Percentiles rank a stretch among this genome's conserved stretches.
Conservation (phyloP, 495 filamentous ascomycete species). For the Staphylotrichum tortipilum region DNA sequence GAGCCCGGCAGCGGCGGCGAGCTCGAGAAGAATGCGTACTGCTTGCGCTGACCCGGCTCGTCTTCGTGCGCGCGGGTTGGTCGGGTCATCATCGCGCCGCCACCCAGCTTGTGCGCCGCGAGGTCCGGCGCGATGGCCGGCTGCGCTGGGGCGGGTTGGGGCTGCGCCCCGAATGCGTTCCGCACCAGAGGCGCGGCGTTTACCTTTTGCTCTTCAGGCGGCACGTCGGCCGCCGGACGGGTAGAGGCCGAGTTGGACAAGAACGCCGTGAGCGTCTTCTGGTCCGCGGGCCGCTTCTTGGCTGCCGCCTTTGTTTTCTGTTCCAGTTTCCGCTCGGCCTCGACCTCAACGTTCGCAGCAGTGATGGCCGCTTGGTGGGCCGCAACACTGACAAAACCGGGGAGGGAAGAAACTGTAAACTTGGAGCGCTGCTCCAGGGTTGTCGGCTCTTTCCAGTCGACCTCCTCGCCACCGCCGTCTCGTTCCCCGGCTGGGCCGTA, state of each 20-base stretch:
- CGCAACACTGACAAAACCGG: conserved; percentile 37
- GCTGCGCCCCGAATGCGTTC: conserved; percentile 1
- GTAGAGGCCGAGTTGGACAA: conserved; percentile 13
- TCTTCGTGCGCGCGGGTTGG: conserved; percentile 10
- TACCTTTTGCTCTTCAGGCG: background rate
- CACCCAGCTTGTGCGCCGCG: conserved; percentile 30
- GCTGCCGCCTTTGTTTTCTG: conserved; percentile 19
- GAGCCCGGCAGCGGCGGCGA: conserved; percentile 29
- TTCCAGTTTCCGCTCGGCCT: conserved; percentile 11
- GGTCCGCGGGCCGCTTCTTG: conserved; percentile 29
- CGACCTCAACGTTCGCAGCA: conserved; percentile 20
- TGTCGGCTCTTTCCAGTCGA: conserved; percentile 27
- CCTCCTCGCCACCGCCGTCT: conserved; percentile 25
- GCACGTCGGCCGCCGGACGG: background rate
- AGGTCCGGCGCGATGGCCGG: conserved; percentile 29
- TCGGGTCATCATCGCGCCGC: conserved; percentile 16
- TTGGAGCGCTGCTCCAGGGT: conserved; percentile 37
- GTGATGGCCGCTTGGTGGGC: conserved; percentile 32
- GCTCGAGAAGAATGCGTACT: conserved; percentile 42
- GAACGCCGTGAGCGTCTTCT: conserved; percentile 36
- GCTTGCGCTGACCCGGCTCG: conserved; percentile 12
- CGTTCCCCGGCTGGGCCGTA: conserved; percentile 18
- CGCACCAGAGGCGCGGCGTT: background rate
- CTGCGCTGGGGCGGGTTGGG: conserved; percentile 4
- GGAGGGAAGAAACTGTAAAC: conserved; percentile 33